phyloP scores from a whole-genome alignment of 1,284 basidiomycete genomes.

The Wallemia hederae region DNA sequence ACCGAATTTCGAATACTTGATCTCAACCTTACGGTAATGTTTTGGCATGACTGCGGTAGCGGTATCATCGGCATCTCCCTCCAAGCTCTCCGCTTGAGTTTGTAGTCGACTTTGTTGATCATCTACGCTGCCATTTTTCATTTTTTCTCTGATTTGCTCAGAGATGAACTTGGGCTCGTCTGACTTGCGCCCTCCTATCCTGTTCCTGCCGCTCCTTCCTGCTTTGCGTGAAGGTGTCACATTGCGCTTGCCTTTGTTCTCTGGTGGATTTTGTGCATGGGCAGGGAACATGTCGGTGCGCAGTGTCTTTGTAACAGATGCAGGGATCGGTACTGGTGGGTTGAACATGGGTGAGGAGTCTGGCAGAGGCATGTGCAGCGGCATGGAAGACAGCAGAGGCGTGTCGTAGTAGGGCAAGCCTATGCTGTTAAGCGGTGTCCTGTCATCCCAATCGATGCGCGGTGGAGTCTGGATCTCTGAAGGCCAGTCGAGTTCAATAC shows the following conservation, averaged over 20 bases:
- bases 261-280: constrained; percentile 57
- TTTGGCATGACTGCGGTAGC: constrained; percentile 38
- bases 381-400: constrained; percentile 50
- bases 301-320: constrained; percentile 42
- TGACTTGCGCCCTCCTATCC: constrained; percentile 12
- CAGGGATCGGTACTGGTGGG: constrained; percentile 44
- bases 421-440: constrained; percentile 64
- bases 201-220: constrained; percentile 16
- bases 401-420: constrained; percentile 66
- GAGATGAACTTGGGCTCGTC: constrained; percentile 45
- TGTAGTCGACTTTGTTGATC: neutral
- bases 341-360: constrained; percentile 22
- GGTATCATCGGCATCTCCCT: constrained; percentile 5
- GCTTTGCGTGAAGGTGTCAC: constrained; percentile 25
- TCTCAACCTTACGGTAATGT: constrained; percentile 72
- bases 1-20: constrained; percentile 96
- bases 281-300: constrained; percentile 64
- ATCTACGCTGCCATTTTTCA: constrained; percentile 15
- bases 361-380: constrained; percentile 15
- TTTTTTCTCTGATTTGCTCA: constrained; percentile 27
- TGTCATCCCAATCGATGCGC: constrained; percentile 46
- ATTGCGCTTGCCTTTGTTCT: constrained; percentile 53
- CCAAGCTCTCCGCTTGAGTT: constrained; percentile 8
- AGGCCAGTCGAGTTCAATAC: constrained; percentile 54
- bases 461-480: constrained; percentile 39